Evolutionary conservation across 495 filamentous ascomycete genomes (phyloP).

Genomic region (Thozetella sp.): DNA sequence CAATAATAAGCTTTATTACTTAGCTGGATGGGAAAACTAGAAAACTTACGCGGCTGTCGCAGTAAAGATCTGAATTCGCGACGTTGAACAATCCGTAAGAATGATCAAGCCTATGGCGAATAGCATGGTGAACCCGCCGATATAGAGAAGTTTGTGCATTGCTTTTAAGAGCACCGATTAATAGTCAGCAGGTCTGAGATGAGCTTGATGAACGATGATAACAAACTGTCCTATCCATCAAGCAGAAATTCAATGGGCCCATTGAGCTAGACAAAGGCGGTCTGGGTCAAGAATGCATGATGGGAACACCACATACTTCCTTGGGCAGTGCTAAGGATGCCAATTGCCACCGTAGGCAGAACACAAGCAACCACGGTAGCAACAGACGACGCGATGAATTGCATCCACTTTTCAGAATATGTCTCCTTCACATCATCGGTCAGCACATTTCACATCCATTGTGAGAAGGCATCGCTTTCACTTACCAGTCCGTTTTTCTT

Average conservation of each 20-base stretch:
- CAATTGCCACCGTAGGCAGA: conserved; percentile 17
- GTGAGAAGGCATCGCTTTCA: not conserved
- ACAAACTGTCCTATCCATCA: too few species aligned
- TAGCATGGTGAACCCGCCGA: conserved; percentile 16
- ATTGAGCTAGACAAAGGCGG: too few species aligned
- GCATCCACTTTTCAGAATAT: conserved; percentile 10
- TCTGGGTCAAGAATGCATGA: too few species aligned
- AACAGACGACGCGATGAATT: conserved; percentile 9
- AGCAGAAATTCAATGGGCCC: too few species aligned
- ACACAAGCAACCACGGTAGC: conserved; percentile 17
- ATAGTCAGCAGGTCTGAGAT: too few species aligned
- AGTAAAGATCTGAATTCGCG: conserved; percentile 17
- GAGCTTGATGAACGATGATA: too few species aligned
- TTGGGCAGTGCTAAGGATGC: conserved; percentile 13
- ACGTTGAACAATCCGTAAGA: conserved; percentile 13
- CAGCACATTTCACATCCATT: not conserved
- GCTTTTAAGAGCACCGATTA: too few species aligned
- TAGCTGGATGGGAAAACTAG: too few species aligned
- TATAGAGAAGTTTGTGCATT: conserved; percentile 10
- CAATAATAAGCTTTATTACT: too few species aligned
- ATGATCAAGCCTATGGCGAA: conserved; percentile 20
- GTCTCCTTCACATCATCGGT: not conserved
- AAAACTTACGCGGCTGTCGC: conserved; percentile 17
- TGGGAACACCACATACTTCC: too few species aligned
- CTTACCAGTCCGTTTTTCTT: not conserved